These are phyloP conservation scores for Aspergillus thermomutatus DNA, from an alignment of 2,329 filamentous ascomycete genomes.

Conservation along the genomic window DNA sequence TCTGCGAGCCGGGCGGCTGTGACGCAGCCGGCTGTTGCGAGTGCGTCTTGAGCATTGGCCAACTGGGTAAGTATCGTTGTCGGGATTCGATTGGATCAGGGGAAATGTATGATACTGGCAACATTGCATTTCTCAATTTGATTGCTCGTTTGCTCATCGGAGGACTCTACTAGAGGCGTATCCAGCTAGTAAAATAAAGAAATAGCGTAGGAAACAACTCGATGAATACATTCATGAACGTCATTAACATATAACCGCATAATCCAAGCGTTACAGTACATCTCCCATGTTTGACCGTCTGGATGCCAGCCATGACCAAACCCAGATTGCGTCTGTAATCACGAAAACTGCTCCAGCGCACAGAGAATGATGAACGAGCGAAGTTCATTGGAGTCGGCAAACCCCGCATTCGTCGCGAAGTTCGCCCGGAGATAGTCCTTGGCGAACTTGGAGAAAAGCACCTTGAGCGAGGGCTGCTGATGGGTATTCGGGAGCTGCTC, in stretches of 20 bases:
- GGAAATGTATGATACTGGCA: neutral
- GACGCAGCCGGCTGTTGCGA: neutral
- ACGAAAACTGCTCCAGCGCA: conserved; percentile 15
- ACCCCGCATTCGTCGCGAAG: conserved; percentile 4
- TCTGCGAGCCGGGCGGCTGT: neutral
- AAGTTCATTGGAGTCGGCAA: conserved; percentile 16
- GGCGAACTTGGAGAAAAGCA: conserved; percentile 11
- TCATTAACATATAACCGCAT: too few species aligned
- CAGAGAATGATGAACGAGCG: conserved; percentile 17
- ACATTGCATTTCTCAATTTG: neutral
- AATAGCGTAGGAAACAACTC: neutral
- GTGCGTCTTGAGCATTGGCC: neutral
- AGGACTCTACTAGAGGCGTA: too few species aligned
- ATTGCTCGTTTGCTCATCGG: neutral
- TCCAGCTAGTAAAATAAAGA: neutral
- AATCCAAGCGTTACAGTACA: neutral
- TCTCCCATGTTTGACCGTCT: neutral
- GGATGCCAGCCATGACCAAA: neutral
- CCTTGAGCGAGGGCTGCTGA: conserved; percentile 4
- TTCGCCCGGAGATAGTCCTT: conserved; percentile 12
- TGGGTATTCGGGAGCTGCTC: neutral
- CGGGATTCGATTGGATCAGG: neutral
- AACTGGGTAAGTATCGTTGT: neutral
- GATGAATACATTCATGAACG: neutral
- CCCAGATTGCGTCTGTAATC: neutral